These are phyloP conservation scores for Aspergillus jensenii DNA, from an alignment of 2,329 filamentous ascomycete genomes.

Conservation along the genomic window DNA sequence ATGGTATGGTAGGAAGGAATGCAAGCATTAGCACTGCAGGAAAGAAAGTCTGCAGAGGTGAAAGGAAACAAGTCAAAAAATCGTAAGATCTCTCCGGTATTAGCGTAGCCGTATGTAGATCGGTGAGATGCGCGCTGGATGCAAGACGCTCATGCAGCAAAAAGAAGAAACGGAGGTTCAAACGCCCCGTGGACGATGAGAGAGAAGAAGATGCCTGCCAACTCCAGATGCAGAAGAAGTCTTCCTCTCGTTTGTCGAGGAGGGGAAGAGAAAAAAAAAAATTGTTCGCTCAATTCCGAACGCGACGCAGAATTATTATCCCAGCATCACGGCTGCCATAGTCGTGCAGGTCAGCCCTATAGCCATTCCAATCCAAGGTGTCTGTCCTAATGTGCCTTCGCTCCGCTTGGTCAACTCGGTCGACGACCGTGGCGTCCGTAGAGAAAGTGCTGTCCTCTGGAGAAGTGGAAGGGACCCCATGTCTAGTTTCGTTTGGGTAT, in stretches of 20 bases:
- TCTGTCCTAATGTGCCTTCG: constrained; percentile 40
- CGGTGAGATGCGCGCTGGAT: constrained; percentile 11
- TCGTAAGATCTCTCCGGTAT: constrained; percentile 12
- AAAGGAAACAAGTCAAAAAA: constrained; percentile 13
- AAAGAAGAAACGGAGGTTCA: constrained; percentile 3
- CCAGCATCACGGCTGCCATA: constrained; percentile 40
- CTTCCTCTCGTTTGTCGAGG: background rate
- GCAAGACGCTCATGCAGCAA: constrained; percentile 18
- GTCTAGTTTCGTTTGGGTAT: constrained; percentile 9
- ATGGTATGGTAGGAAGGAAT: constrained; percentile 20
- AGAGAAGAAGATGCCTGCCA: constrained; percentile 11
- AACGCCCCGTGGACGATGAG: constrained; percentile 5
- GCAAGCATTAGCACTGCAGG: constrained; percentile 20
- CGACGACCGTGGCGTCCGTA: constrained; percentile 26
- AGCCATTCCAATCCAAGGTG: constrained; percentile 44
- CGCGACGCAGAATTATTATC: constrained; percentile 19
- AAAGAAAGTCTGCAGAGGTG: constrained; percentile 15
- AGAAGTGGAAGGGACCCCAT: constrained; percentile 20
- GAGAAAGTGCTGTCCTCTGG: constrained; percentile 28
- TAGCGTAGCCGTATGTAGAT: constrained; percentile 20
- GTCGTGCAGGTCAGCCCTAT: constrained; percentile 41
- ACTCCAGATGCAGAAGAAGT: constrained; percentile 18
- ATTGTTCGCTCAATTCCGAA: background rate
- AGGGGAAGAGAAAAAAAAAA: background rate
- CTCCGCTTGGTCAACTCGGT: constrained; percentile 31